Conservation (phyloP, 129 eudicot genomes). For the Chrysanthemum makinoi region DNA sequence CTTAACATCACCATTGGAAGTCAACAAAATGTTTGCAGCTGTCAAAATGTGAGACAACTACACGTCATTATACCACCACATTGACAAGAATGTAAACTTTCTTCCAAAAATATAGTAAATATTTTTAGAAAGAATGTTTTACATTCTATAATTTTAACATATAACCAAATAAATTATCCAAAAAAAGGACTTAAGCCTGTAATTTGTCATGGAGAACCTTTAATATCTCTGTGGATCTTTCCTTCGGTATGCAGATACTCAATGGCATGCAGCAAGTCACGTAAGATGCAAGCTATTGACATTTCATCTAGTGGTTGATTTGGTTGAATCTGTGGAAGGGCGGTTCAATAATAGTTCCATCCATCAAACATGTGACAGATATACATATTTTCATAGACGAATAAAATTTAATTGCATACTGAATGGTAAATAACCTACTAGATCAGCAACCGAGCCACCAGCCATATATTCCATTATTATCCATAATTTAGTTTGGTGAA, state of each 20-base stretch:
- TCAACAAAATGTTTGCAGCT: slow-evolving; percentile 94
- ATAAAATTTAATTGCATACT: not conserved
- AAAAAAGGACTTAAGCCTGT: slow-evolving; percentile 6
- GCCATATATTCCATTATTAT: slow-evolving; percentile 99
- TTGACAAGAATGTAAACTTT: slow-evolving; percentile 8
- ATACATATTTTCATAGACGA: not conserved
- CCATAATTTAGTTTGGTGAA: slow-evolving; percentile 92
- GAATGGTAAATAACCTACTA: slow-evolving; percentile 53
- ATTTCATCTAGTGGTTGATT: slow-evolving; percentile 89
- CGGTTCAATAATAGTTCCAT: slow-evolving; percentile 12
- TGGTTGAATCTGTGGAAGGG: slow-evolving; percentile 77
- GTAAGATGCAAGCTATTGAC: slow-evolving; percentile 87
- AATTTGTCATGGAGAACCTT: slow-evolving; percentile 49
- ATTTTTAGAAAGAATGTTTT: not conserved
- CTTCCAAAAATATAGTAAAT: not conserved
- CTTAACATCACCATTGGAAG: slow-evolving; percentile 98
- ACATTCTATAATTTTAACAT: not conserved
- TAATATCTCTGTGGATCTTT: slow-evolving; percentile 94
- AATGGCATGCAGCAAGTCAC: slow-evolving; percentile 91
- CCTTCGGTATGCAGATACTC: slow-evolving; percentile 97
- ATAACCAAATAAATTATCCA: not conserved
- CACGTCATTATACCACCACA: slow-evolving; percentile 25
- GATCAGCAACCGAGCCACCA: slow-evolving; percentile 99
- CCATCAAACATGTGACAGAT: not conserved
- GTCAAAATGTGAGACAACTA: slow-evolving; percentile 36